phyloP scores from a whole-genome alignment of 2,329 filamentous ascomycete species.

The Talaromyces sp. region DNA sequence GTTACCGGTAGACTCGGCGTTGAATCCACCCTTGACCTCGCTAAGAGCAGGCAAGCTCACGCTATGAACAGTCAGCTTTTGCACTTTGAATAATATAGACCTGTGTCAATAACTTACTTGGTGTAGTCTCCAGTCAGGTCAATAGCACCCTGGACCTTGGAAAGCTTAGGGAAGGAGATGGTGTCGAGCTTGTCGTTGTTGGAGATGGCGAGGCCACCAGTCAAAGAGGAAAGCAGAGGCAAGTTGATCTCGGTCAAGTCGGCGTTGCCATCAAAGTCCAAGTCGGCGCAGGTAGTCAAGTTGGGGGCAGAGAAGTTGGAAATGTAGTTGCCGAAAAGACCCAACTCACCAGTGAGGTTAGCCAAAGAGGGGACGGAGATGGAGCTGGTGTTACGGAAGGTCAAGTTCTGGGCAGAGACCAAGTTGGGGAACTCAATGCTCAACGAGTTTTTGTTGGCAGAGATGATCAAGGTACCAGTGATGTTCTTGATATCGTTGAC shows the following conservation, averaged over 20 bases:
- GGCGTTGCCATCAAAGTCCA: constrained; percentile 57
- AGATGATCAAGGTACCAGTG: constrained; percentile 66
- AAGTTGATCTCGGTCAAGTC: constrained; percentile 70
- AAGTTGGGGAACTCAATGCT: constrained; percentile 74
- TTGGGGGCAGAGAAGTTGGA: constrained; percentile 45
- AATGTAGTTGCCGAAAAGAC: constrained; percentile 72
- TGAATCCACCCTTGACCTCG: constrained; percentile 69
- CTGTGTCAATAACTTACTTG: constrained; percentile 58
- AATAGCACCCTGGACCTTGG: constrained; percentile 72
- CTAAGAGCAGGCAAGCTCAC: constrained; percentile 65
- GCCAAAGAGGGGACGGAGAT: constrained; percentile 71
- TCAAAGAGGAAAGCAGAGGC: constrained; percentile 63
- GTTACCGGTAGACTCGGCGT: constrained; percentile 63
- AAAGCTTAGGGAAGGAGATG: constrained; percentile 67
- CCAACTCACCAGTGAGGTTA: constrained; percentile 72
- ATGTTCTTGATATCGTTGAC: constrained; percentile 73
- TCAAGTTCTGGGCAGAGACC: constrained; percentile 72
- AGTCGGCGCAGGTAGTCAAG: constrained; percentile 48
- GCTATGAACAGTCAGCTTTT: constrained; percentile 44
- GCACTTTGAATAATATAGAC: neutral
- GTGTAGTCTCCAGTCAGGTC: constrained; percentile 82
- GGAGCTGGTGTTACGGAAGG: constrained; percentile 73
- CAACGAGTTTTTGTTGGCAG: constrained; percentile 74
- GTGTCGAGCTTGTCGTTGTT: constrained; percentile 76
- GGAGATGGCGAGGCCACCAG: constrained; percentile 77